phyloP scores from a whole-genome alignment of 2,329 filamentous ascomycete species.

The Metarhizium album region DNA sequence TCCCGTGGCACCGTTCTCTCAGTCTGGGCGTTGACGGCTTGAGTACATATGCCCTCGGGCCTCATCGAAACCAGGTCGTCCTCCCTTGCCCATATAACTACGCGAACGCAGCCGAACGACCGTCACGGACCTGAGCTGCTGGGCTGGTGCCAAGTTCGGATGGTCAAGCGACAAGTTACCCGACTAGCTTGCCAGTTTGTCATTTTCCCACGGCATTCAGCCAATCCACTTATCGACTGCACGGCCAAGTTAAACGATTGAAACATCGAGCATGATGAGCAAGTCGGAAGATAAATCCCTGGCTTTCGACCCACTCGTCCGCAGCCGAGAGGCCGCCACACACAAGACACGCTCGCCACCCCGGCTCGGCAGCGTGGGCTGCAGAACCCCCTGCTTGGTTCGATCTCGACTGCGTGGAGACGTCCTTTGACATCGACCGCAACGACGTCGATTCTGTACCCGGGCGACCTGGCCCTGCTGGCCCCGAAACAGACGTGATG shows the following conservation, averaged over 20 bases:
- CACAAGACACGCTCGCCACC: background rate
- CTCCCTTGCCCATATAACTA: no score
- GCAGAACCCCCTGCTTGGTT: background rate
- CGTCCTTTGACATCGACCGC: conserved; percentile 2
- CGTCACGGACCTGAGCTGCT: no score
- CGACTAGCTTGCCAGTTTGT: no score
- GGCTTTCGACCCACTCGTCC: background rate
- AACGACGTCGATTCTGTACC: background rate
- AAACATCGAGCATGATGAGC: background rate
- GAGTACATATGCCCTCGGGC: no score
- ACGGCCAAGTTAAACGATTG: background rate
- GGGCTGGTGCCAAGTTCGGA: no score
- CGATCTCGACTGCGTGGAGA: conserved; percentile 5
- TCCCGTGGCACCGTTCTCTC: no score
- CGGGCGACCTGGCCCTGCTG: background rate
- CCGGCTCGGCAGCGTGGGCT: background rate
- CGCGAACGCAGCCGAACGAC: no score
- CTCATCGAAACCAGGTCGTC: no score
- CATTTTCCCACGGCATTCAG: background rate
- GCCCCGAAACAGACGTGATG: background rate
- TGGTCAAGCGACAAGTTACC: no score
- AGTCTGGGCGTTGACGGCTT: no score
- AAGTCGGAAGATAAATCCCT: background rate
- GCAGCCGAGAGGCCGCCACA: background rate
- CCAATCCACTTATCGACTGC: background rate